These are phyloP conservation scores for Gastrolobium villosum DNA, from an alignment of 306 rosid species.

Conservation along the genomic window DNA sequence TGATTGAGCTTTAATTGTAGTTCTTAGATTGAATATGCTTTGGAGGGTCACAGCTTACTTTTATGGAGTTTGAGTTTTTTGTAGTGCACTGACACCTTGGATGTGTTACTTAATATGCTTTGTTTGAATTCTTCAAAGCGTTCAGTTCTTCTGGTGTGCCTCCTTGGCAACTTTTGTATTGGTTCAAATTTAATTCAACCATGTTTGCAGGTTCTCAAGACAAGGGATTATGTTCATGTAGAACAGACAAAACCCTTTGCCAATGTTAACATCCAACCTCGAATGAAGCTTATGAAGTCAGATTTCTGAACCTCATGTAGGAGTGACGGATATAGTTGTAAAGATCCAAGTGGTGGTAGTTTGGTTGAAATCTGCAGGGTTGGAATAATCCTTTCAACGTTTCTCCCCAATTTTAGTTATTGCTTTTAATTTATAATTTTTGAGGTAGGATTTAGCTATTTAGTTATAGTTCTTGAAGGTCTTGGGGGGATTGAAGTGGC, in stretches of 20 bases:
- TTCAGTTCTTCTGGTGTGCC: constrained; percentile 15
- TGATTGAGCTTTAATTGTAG: background rate
- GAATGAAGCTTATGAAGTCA: constrained; percentile 85
- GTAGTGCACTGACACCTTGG: background rate
- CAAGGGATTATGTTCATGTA: constrained; percentile 91
- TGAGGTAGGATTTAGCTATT: constrained; percentile 55
- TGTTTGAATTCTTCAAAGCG: constrained; percentile 21
- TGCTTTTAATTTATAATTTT: constrained; percentile 47
- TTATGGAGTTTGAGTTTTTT: background rate
- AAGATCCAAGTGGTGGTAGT: constrained; percentile 54
- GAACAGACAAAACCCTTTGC: constrained; percentile 86
- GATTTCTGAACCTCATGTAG: constrained; percentile 77
- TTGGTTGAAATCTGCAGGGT: constrained; percentile 53
- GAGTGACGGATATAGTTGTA: constrained; percentile 67
- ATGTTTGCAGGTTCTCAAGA: constrained; percentile 91
- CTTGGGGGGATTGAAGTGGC: constrained; percentile 46
- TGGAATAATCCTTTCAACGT: constrained; percentile 50
- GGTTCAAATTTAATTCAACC: constrained; percentile 16
- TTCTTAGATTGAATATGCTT: constrained; percentile 12
- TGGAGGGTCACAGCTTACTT: background rate
- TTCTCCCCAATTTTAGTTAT: constrained; percentile 44
- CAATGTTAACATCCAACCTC: constrained; percentile 72
- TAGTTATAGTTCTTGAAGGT: constrained; percentile 58
- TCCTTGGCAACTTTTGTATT: constrained; percentile 15
- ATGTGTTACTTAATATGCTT: background rate